These are phyloP conservation scores for Cladosporium sp. DNA, from an alignment of 2,329 filamentous ascomycete genomes.

Conservation along the genomic window DNA sequence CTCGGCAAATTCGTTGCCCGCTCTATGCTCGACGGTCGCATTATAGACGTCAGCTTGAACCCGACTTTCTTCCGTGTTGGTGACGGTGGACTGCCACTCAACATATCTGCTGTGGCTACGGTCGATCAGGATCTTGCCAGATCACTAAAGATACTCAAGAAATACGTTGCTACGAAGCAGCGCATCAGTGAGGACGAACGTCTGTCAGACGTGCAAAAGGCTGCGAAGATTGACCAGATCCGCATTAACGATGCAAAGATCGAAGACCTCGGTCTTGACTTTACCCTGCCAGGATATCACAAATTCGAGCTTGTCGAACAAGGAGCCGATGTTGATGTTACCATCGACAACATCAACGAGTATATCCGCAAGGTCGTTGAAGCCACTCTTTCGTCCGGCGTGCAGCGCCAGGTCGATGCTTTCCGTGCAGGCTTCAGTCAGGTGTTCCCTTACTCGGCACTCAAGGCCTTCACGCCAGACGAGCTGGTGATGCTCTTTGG, in stretches of 20 bases:
- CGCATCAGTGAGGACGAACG: conserved; percentile 68
- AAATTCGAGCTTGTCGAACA: conserved; percentile 74
- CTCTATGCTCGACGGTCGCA: conserved; percentile 96
- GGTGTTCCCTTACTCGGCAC: conserved; percentile 89
- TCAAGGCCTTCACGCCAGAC: conserved; percentile 90
- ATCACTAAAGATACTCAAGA: conserved; percentile 81
- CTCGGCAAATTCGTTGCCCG: conserved; percentile 96
- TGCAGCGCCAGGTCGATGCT: conserved; percentile 82
- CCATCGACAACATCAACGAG: conserved; percentile 82
- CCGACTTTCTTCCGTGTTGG: conserved; percentile 96
- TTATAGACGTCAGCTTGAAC: conserved; percentile 97
- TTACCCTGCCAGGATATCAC: conserved; percentile 88
- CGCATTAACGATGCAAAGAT: conserved; percentile 71
- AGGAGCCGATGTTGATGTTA: conserved; percentile 71
- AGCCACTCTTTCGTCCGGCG: conserved; percentile 82
- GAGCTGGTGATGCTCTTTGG: conserved; percentile 95
- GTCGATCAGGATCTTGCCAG: conserved; percentile 83
- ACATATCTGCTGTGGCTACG: conserved; percentile 79
- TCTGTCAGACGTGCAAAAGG: conserved; percentile 67
- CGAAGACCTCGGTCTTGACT: conserved; percentile 87
- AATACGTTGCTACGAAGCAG: conserved; percentile 78
- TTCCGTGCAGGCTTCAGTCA: conserved; percentile 90
- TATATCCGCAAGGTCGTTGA: conserved; percentile 91
- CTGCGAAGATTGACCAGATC: conserved; percentile 64
- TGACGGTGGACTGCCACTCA: conserved; percentile 62